These are phyloP conservation scores for Aspergillus funiculosus DNA, from an alignment of 495 filamentous ascomycete species.

Conservation along the genomic window DNA sequence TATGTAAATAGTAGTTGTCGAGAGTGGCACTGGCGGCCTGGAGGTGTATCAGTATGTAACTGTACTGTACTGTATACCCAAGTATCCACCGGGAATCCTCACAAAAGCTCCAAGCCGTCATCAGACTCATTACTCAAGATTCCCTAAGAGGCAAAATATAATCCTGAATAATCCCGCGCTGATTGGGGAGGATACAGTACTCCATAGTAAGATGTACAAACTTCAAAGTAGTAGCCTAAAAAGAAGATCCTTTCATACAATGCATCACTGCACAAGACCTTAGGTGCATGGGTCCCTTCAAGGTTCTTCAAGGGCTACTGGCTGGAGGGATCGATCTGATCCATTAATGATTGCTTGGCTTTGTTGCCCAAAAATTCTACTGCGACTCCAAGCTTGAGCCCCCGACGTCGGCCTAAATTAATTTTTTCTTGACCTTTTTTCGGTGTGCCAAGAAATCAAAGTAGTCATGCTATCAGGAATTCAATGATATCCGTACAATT, in stretches of 20 bases:
- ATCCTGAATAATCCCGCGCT: neutral
- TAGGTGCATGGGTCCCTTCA: neutral
- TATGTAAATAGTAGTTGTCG: no score
- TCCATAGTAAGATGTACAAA: neutral
- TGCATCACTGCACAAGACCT: no score
- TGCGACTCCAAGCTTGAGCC: slow-evolving; percentile 1
- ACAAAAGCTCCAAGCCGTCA: no score
- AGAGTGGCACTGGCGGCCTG: no score
- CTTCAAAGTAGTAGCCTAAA: no score
- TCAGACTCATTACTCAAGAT: no score
- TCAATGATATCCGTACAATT: neutral
- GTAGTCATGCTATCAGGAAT: slow-evolving; percentile 20
- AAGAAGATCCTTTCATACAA: slow-evolving; percentile 3
- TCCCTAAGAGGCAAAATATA: neutral
- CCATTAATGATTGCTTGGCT: slow-evolving; percentile 5
- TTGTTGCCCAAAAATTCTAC: slow-evolving; percentile 6
- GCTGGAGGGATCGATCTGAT: neutral
- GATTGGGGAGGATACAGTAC: slow-evolving; percentile 1
- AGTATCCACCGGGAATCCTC: no score
- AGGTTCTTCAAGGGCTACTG: no score
- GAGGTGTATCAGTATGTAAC: no score
- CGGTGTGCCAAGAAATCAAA: slow-evolving; percentile 23
- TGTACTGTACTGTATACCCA: no score
- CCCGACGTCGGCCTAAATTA: slow-evolving; percentile 30
- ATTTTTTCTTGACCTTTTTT: slow-evolving; percentile 17